Evolutionary conservation across 495 filamentous ascomycete genomes (phyloP), one percentile per base, ranked within the genome.

Genomic region (Extremus antarcticus): DNA sequence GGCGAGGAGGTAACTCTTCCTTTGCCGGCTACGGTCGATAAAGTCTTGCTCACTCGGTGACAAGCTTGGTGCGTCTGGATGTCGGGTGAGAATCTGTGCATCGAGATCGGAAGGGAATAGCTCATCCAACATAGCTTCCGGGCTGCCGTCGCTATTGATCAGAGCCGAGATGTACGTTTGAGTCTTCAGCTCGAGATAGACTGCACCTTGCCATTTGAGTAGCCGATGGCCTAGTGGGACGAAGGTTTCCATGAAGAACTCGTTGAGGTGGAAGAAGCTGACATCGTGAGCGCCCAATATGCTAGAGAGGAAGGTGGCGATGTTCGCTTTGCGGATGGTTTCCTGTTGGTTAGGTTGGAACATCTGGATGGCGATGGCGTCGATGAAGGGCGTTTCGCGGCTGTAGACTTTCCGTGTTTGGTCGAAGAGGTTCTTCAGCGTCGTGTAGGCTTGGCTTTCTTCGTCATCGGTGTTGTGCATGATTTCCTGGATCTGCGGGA

Each of bases 151-250:
- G 35, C 54, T 53, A 50, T 60, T 63, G 41, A 77, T 73, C 62
- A 88, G 76, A 1, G 86, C 80, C 1, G 85, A 82, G 50, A 94
- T 84, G 57, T 90, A 87, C 10, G 83, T 81, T 56, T 94, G 87
- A 0, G 90, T 94, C 66, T 95, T 95, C 17, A 95, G 73, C 53
- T 88, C 84, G 17, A 95, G 72, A 58, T 86, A 87, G 23, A 95
- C 60, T 23, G 83, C 78, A 13, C 81, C 83, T 57, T 84, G 81
- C 47, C 79, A 82, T 50, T 86, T 85, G 17, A 87, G 72, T 32
- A 95, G 64, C 3, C 80, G 76, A n/a, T 78, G 77, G 16, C 85
- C 83, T 54, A 88, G 83, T 0, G 85, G 82, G 2, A 94, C 79
- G 63, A 95, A 95, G 0, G 88, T 88, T 41, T 86, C 80, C 21